Evolutionary conservation across 1,139 yeast species (phyloP), one percentile per base, ranked within the genome.

Genomic region (Candida labiduridarum): DNA sequence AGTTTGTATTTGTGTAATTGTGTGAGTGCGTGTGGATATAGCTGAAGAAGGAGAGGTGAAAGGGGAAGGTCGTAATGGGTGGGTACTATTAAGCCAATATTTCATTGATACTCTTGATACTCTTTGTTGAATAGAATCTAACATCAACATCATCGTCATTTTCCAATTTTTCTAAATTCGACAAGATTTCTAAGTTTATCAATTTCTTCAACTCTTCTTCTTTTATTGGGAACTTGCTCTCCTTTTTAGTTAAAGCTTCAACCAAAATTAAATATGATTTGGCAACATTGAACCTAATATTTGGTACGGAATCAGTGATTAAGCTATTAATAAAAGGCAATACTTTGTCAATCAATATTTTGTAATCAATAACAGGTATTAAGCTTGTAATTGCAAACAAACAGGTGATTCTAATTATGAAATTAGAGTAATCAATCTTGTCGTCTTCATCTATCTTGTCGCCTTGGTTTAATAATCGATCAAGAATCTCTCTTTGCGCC

Each of bases 251-350:
- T 58, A 83, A 76, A 35, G 80, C 77, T 65, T 82, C 79, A 40
- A 80, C 84, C 47, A 89, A 73, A 18, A 79, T 76, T 43, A 83
- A 78, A 64, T 87, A 85, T 30, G 96, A 83, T 68, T 89, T 91
- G 25, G 99, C 98, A 56, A 89, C 92, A 67, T 92, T 94, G 74
- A 94, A 94, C 65, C 97, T 80, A 59, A 94, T 92, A 68, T 94
- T 94, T 59, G 99, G 97, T 50, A 94, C 97, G 4, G 84, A 80
- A 70, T 94, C 99, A 48, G 77, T 77, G 45, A 85, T 77, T 59
- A 92, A 77, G 49, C 83, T 84, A 58, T 83, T 79, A 56, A 94
- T 77, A 63, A 90, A 92, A 19, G 97, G 97, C 60, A 91, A 74
- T 45, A 92, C 82, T 57, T 86, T 84, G 45, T 78, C 78, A 48